These are phyloP conservation scores for Ophiostoma himal-ulmi DNA, from an alignment of 2,329 filamentous ascomycete species.

Conservation along the genomic window DNA sequence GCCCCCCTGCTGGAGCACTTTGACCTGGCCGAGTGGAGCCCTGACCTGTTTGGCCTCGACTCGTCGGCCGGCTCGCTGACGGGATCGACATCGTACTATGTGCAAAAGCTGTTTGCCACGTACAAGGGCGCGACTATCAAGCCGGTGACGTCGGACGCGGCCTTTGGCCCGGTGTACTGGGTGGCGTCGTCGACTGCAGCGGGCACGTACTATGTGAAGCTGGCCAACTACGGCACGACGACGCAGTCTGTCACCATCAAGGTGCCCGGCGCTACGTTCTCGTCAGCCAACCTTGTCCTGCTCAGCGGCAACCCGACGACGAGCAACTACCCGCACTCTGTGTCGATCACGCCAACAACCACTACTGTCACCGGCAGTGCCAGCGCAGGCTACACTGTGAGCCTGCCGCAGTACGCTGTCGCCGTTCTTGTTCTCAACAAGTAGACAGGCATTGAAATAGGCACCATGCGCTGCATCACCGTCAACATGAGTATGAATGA, in stretches of 20 bases:
- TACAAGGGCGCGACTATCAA: not conserved
- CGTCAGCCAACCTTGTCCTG: not conserved
- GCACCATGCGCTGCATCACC: not conserved
- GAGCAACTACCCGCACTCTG: conserved; percentile 1
- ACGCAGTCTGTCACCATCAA: conserved; percentile 7
- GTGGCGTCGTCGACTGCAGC: not conserved
- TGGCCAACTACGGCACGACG: conserved; percentile 4
- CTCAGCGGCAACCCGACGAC: not conserved
- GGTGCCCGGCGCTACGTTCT: not conserved
- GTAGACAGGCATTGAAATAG: not conserved
- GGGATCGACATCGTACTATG: not conserved
- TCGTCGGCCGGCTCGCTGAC: conserved; percentile 1
- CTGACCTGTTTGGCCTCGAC: conserved; percentile 8
- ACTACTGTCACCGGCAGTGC: not conserved
- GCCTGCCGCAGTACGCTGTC: conserved; percentile 5
- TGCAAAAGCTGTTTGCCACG: not conserved
- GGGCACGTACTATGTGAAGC: conserved; percentile 1
- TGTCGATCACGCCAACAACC: not conserved
- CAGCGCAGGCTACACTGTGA: not conserved
- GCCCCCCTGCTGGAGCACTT: conserved; percentile 6
- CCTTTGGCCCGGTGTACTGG: conserved; percentile 6
- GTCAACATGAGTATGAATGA: not conserved
- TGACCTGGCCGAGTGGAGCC: conserved; percentile 4
- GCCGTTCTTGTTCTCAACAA: not conserved
- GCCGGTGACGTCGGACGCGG: not conserved